Base-by-base conservation (phyloP, 1,139 yeast species). In the Insectozyma bohioensis region DNA sequence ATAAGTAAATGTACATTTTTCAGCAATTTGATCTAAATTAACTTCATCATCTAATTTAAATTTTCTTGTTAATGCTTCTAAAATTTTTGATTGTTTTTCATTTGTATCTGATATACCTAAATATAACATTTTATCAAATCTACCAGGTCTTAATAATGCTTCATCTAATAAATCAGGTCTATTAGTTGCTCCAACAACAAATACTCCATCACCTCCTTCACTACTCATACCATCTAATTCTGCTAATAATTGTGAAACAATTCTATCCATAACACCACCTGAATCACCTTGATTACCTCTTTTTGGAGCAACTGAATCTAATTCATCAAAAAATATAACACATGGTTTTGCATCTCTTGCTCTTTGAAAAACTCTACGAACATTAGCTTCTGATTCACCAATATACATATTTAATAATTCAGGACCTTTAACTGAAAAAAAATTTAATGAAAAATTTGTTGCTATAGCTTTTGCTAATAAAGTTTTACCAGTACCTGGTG, bases 281-380 rank as follows among this genome's bases (percentile, higher is more conserved):
- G 97, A 87, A 58, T 92, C 97, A 20, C 97, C 97, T 54, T 90
- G 97, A 54, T 92, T 90, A 26, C 97, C 97, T 64, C 97, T 79
- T 56, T 92, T 90, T 1, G 97, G 97, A 0, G 98, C 98, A 2
- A 90, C 96, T 2, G 97, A 88, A 61, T 92, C 98, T 60, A 92
- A 74, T 59, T 92, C 98, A 63, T 92, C 98, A 52, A 92, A 92
- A 57, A 92, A 92, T 22, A 92, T 90, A 21, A 92, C 96, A 68
- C 98, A 92, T 1, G 98, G 98, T 52, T 84, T 85, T 10, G 97
- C 96, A 58, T 92, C 97, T 40, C 97, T 69, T 0, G 97, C 97
- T 46, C 76, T 79, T 58, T 90, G 96, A 59, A 92, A 92, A 6
- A 92, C 96, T 36, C 88, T 73, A 40, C 98, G 78, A 11, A 92